Evolutionary conservation across 352 stramenopile genomes (phyloP).

Genomic region (Phytophthora megakarya): DNA sequence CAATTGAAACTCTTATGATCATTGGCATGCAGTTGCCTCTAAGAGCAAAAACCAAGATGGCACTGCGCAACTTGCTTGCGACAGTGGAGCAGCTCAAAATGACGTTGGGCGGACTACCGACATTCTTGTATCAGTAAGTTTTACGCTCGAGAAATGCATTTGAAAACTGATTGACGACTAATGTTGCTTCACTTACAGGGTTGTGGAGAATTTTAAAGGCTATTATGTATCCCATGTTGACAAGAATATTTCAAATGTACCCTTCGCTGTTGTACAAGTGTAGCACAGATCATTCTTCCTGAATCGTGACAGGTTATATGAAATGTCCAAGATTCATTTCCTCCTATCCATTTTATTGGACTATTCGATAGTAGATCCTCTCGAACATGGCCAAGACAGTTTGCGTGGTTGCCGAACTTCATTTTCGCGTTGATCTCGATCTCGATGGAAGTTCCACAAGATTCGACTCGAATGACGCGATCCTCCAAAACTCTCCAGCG

Average conservation of each 20-base stretch:
- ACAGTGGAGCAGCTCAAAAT: slow-evolving; percentile 30
- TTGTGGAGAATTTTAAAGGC: slow-evolving; percentile 9
- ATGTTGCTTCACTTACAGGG: slow-evolving; percentile 12
- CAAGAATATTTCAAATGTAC: neutral
- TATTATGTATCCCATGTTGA: slow-evolving; percentile 14
- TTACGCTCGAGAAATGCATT: neutral
- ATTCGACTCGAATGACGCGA: too few relatives aligned
- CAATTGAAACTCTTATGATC: slow-evolving; percentile 23
- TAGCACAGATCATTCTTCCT: neutral
- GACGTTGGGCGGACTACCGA: slow-evolving; percentile 21
- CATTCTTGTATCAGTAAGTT: slow-evolving; percentile 35
- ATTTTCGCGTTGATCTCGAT: too few relatives aligned
- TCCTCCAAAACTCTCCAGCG: too few relatives aligned
- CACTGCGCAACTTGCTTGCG: slow-evolving; percentile 27
- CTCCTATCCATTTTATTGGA: too few relatives aligned
- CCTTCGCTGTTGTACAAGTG: slow-evolving; percentile 4
- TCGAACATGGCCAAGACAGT: too few relatives aligned
- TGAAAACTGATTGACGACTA: neutral
- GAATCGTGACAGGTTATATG: neutral
- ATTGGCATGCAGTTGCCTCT: slow-evolving; percentile 30
- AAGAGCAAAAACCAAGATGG: slow-evolving; percentile 18
- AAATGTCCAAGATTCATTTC: too few relatives aligned
- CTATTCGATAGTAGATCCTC: too few relatives aligned
- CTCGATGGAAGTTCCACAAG: too few relatives aligned
- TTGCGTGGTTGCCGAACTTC: too few relatives aligned